Conservation (phyloP, 495 filamentous ascomycete genomes). For the Aspergillus coremiiformis region DNA sequence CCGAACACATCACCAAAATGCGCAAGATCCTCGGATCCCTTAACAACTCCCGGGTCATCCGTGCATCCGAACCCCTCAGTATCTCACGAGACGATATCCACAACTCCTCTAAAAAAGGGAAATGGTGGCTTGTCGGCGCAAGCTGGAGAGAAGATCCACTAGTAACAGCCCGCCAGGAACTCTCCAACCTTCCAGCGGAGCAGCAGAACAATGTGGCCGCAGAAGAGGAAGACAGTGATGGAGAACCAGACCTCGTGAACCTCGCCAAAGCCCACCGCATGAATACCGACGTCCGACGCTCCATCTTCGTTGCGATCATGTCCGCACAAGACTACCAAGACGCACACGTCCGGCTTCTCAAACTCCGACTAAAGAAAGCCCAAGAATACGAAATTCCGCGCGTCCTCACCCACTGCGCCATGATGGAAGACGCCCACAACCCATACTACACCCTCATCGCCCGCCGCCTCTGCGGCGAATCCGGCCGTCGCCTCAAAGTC, state of each 20-base stretch:
- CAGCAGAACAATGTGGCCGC: constrained; percentile 7
- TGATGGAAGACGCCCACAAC: constrained; percentile 78
- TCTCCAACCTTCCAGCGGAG: constrained; percentile 16
- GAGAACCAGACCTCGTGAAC: constrained; percentile 57
- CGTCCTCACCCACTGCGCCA: constrained; percentile 80
- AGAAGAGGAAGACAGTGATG: constrained; percentile 39
- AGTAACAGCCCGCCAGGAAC: constrained; percentile 32
- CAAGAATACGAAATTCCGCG: constrained; percentile 83
- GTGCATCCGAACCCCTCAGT: constrained; percentile 72
- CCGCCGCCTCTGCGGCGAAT: constrained; percentile 56
- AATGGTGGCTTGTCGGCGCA: constrained; percentile 97
- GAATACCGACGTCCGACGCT: constrained; percentile 89
- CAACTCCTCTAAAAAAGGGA: constrained; percentile 76
- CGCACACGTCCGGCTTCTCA: constrained; percentile 67
- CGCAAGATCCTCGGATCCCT: constrained; percentile 71
- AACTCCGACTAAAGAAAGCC: constrained; percentile 74
- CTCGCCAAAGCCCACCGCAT: constrained; percentile 80
- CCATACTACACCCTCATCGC: constrained; percentile 89
- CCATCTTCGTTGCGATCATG: constrained; percentile 86
- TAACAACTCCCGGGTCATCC: constrained; percentile 55
- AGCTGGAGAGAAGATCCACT: constrained; percentile 61
- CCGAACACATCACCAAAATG: constrained; percentile 77
- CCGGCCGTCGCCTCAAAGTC: constrained; percentile 62
- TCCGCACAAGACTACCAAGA: constrained; percentile 82
- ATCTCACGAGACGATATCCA: constrained; percentile 73